A percentile compares a stretch with the other conserved stretches of the same genome.
Evolutionary conservation across 495 filamentous ascomycete species (phyloP).

Genomic region (Podospora bellae-mahoneyi): DNA sequence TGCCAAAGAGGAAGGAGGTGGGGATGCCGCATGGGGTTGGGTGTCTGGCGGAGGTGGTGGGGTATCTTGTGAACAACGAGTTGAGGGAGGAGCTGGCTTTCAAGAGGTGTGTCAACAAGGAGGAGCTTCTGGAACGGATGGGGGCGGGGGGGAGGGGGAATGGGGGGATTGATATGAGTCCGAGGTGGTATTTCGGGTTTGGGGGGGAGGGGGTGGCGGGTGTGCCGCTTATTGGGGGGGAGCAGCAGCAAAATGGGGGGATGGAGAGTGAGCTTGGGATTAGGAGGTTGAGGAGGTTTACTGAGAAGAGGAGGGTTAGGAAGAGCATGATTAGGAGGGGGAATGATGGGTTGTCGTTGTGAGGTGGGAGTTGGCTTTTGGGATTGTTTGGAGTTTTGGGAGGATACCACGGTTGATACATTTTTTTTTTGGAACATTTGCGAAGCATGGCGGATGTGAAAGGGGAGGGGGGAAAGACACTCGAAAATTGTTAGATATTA

Average conservation of each 20-base stretch:
- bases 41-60: constrained; percentile 71
- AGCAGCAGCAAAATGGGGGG: not conserved
- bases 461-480: no score
- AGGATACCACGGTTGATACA: not conserved
- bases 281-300: constrained; percentile 39
- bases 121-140: constrained; percentile 34
- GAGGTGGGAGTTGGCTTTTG: constrained; percentile 9
- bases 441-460: not conserved
- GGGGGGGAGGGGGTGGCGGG: not conserved
- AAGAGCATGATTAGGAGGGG: constrained; percentile 32
- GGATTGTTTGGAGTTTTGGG: not conserved
- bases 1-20: constrained; percentile 55
- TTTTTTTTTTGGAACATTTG: not conserved
- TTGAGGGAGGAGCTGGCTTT: constrained; percentile 67
- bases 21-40: constrained; percentile 66
- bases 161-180: constrained; percentile 19
- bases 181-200: constrained; percentile 36
- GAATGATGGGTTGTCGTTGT: constrained; percentile 10
- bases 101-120: constrained; percentile 26
- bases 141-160: constrained; percentile 33
- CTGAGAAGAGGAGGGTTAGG: constrained; percentile 37
- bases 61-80: constrained; percentile 67
- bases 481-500: not conserved
- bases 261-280: constrained; percentile 33
- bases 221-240: constrained; percentile 10